Percentiles rank a stretch among this genome's conserved stretches.
These are phyloP conservation scores for Aureobasidium zeae DNA, from an alignment of 2,329 filamentous ascomycete species.

Conservation along the genomic window DNA sequence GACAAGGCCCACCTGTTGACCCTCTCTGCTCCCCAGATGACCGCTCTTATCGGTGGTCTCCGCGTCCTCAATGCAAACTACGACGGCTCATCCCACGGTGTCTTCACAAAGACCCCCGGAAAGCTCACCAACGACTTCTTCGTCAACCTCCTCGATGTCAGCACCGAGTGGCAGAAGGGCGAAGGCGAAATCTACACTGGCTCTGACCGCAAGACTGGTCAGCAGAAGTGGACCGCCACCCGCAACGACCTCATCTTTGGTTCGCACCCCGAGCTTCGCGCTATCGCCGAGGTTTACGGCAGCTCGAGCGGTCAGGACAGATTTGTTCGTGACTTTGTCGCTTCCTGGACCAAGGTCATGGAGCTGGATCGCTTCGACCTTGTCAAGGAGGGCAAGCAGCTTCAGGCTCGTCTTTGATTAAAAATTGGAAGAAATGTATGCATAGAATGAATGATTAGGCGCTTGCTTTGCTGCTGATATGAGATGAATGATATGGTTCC, in stretches of 20 bases:
- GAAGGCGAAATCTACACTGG: constrained; percentile 54
- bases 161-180: constrained; percentile 54
- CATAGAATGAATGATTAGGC: constrained; percentile 2
- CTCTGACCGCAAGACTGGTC: constrained; percentile 54
- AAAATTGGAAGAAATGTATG: constrained; percentile 4
- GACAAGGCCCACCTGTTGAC: constrained; percentile 64
- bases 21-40: constrained; percentile 61
- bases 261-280: constrained; percentile 64
- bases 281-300: constrained; percentile 61
- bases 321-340: constrained; percentile 63
- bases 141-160: constrained; percentile 63
- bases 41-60: constrained; percentile 62
- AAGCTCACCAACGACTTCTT: constrained; percentile 73
- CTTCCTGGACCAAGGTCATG: constrained; percentile 66
- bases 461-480: too few relatives aligned
- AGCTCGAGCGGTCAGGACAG: constrained; percentile 50
- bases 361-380: constrained; percentile 62
- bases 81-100: constrained; percentile 57
- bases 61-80: constrained; percentile 62
- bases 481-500: too few relatives aligned
- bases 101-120: constrained; percentile 60
- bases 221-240: constrained; percentile 59
- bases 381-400: not conserved
- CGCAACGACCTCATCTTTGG: constrained; percentile 63
- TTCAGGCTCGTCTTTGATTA: constrained; percentile 14